Evolutionary conservation across 306 rosid genomes (phyloP).

Genomic region (Trichosanthes truncata): DNA sequence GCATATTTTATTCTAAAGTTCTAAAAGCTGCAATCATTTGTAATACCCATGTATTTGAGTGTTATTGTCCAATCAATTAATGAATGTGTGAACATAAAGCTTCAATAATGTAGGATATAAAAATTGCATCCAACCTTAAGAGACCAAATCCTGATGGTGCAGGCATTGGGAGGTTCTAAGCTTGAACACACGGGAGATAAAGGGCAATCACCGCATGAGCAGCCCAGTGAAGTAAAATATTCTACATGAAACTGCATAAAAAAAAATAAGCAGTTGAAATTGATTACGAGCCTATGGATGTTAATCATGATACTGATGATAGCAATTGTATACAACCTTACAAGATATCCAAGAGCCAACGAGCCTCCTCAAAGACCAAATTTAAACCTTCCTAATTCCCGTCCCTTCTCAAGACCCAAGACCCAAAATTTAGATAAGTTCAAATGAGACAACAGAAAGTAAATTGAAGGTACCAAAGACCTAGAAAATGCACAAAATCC

Average conservation of each 20-base stretch:
- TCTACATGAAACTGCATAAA: slow-evolving; percentile 2
- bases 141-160: slow-evolving; percentile 58
- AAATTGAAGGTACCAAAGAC: too few relatives aligned
- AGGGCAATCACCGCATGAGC: slow-evolving; percentile 99
- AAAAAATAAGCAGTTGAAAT: slow-evolving; percentile 12
- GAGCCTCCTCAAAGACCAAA: not conserved
- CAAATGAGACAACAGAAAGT: too few relatives aligned
- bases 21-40: not conserved
- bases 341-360: not conserved
- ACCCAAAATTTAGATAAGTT: too few relatives aligned
- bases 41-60: not conserved
- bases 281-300: not conserved
- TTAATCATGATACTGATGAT: not conserved
- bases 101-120: not conserved
- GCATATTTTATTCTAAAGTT: not conserved
- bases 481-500: too few relatives aligned
- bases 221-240: slow-evolving; percentile 58
- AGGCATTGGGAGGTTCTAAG: slow-evolving; percentile 60
- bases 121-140: slow-evolving; percentile 43
- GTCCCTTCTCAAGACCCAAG: not conserved
- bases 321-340: not conserved
- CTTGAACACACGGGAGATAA: slow-evolving; percentile 56
- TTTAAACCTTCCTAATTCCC: not conserved
- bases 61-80: not conserved
- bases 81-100: not conserved